Percentiles rank a stretch among this genome's conserved stretches.
phyloP scores from a whole-genome alignment of 345 rosid genomes.

The Rhodamnia rubescens region DNA sequence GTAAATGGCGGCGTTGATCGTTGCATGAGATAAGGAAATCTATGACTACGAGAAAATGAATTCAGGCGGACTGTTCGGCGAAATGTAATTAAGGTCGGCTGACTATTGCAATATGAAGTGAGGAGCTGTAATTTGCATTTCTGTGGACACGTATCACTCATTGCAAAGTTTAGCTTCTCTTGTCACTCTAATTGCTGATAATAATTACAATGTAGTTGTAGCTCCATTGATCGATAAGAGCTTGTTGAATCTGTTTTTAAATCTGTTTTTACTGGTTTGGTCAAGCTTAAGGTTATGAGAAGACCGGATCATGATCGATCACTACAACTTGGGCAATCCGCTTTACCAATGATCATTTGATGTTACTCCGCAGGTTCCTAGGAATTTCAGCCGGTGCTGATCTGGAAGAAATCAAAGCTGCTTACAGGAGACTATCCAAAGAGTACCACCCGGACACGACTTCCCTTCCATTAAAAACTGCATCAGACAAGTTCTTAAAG shows the following conservation, averaged over 20 bases:
- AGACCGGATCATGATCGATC: neutral
- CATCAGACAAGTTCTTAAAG: slow-evolving; percentile 79
- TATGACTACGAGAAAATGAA: neutral
- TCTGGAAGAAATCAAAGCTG: slow-evolving; percentile 79
- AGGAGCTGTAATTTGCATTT: neutral
- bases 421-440: slow-evolving; percentile 73
- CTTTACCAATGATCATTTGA: neutral
- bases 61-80: neutral
- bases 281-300: neutral
- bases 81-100: neutral
- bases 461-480: slow-evolving; percentile 68
- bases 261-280: neutral
- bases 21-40: neutral
- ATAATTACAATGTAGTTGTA: neutral
- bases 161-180: neutral
- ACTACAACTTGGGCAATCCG: neutral
- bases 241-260: neutral
- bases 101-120: neutral
- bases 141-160: neutral
- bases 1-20: neutral
- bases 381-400: slow-evolving; percentile 66
- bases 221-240: neutral
- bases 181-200: neutral
- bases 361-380: slow-evolving; percentile 39
- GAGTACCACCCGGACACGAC: slow-evolving; percentile 97